phyloP scores from a whole-genome alignment of 176 grass and related monocot genomes.

The Neostapfia colusana region DNA sequence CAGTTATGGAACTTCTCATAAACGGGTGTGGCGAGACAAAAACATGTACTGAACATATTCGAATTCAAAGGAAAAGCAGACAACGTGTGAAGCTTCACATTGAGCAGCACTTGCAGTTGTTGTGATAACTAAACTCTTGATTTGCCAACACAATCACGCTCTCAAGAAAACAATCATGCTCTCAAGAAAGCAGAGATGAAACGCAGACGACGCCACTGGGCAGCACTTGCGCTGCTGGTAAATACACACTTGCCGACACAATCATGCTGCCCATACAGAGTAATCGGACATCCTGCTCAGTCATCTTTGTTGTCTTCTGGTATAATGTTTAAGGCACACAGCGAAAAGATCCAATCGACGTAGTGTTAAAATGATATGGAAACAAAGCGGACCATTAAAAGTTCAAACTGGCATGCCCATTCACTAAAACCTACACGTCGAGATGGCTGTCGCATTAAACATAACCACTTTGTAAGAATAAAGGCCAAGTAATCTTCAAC shows the following conservation, averaged over 20 bases:
- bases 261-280: constrained; percentile 40
- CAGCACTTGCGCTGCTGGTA: constrained; percentile 2
- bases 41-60: constrained; percentile 7
- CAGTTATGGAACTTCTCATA: constrained; percentile 24
- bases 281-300: constrained; percentile 24
- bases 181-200: background rate
- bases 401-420: background rate
- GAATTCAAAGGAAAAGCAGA: background rate
- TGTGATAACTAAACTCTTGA: background rate
- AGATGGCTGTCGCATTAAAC: background rate
- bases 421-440: no score
- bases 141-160: constrained; percentile 44
- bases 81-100: background rate
- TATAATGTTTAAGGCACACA: background rate
- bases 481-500: background rate
- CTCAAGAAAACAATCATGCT: background rate
- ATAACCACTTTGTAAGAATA: background rate
- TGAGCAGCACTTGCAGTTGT: background rate
- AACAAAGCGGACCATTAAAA: background rate
- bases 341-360: background rate
- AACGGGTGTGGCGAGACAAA: constrained; percentile 5
- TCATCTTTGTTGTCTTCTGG: background rate
- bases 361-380: constrained; percentile 28
- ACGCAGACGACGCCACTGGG: background rate
- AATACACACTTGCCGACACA: constrained; percentile 33